Conservation (phyloP, 306 rosid species). For the Vigna reflexopilosa region DNA sequence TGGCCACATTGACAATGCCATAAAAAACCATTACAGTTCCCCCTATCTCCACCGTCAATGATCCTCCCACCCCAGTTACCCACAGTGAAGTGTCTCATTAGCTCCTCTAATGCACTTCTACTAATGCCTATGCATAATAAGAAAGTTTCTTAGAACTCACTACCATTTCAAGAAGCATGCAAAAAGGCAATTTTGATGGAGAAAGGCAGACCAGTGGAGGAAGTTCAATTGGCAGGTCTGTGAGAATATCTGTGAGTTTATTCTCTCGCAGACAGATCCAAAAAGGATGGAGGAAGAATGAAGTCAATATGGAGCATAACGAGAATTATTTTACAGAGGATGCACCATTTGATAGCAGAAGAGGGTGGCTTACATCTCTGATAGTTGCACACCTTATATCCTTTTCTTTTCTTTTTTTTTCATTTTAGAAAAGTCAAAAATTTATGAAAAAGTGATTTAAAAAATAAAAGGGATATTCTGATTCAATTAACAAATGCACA, state of each 20-base stretch:
- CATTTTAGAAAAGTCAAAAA: constrained; percentile 1
- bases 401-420: neutral
- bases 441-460: neutral
- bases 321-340: neutral
- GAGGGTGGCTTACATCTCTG: neutral
- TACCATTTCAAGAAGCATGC: neutral
- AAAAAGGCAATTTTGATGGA: neutral
- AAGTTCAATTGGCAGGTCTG: neutral
- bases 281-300: neutral
- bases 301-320: neutral
- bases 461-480: neutral
- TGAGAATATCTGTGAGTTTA: neutral
- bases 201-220: neutral
- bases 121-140: neutral
- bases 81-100: no score
- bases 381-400: neutral
- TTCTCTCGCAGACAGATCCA: neutral
- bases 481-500: neutral
- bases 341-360: neutral
- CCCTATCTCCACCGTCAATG: neutral
- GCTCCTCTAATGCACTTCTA: neutral
- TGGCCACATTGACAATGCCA: neutral
- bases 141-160: no score
- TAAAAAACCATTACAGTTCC: neutral
- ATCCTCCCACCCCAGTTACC: neutral